Percentiles rank a stretch among this genome's conserved stretches.
These are phyloP conservation scores for Passiflora organensis DNA, from an alignment of 345 rosid species.

Conservation along the genomic window DNA sequence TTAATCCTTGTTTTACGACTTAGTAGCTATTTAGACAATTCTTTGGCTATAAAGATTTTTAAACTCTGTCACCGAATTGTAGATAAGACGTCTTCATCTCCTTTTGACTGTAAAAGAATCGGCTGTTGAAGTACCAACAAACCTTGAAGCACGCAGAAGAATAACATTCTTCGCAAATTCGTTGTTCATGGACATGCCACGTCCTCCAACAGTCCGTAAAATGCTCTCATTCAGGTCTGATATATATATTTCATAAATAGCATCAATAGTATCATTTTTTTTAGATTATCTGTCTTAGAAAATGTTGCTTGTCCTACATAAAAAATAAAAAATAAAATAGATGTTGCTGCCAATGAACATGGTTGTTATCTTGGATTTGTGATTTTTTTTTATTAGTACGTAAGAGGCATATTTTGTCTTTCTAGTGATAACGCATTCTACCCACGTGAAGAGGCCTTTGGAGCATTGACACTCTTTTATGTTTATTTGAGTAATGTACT, in stretches of 20 bases:
- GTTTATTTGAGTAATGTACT: neutral
- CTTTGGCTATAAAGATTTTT: conserved; percentile 9
- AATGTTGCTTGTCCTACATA: too few species aligned
- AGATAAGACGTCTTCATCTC: conserved; percentile 91
- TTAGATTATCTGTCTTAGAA: neutral
- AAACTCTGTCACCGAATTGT: conserved; percentile 7
- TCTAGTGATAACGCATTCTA: too few species aligned
- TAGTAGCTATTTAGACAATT: neutral
- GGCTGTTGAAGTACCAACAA: conserved; percentile 78
- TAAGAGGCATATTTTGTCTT: too few species aligned
- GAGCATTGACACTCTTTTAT: too few species aligned
- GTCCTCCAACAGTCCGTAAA: conserved; percentile 83
- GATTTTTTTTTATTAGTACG: too few species aligned
- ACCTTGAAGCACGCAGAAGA: conserved; percentile 97
- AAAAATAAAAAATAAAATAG: too few species aligned
- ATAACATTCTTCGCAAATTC: conserved; percentile 90
- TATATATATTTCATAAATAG: too few species aligned
- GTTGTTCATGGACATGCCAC: conserved; percentile 96
- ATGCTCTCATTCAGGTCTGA: conserved; percentile 90
- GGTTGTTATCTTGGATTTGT: neutral
- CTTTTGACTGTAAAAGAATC: conserved; percentile 91
- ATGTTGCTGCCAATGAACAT: neutral
- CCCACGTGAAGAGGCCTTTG: too few species aligned
- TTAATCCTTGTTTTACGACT: conserved; percentile 1
- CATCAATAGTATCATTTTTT: too few species aligned